Conservation (phyloP, 2,329 filamentous ascomycete genomes). For the Trichoderma sp. region DNA sequence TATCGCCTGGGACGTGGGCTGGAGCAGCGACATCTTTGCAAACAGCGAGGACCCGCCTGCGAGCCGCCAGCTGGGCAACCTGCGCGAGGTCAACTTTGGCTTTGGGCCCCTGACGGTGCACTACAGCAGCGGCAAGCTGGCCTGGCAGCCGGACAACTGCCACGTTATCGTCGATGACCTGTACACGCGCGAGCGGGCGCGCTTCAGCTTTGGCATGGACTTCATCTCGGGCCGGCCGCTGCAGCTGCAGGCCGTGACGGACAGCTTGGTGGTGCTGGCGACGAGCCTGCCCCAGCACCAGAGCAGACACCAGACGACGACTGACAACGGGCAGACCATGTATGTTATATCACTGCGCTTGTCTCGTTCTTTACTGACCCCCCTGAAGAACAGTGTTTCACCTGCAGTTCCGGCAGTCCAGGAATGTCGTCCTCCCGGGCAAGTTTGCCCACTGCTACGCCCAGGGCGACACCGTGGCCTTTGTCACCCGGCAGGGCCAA, state of each 20-base stretch:
- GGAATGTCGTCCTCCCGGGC: slow-evolving; percentile 29
- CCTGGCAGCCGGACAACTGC: slow-evolving; percentile 32
- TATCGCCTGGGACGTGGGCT: slow-evolving; percentile 27
- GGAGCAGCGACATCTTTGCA: slow-evolving; percentile 21
- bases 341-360: background rate
- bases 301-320: background rate
- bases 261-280: slow-evolving; percentile 29
- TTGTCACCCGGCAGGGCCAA: slow-evolving; percentile 30
- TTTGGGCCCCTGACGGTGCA: slow-evolving; percentile 23
- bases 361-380: background rate
- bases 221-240: slow-evolving; percentile 28
- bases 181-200: slow-evolving; percentile 26
- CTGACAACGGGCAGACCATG: slow-evolving; percentile 25
- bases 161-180: slow-evolving; percentile 34
- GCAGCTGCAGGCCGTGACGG: slow-evolving; percentile 30
- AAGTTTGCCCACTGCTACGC: slow-evolving; percentile 27
- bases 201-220: slow-evolving; percentile 28
- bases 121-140: slow-evolving; percentile 33
- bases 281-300: slow-evolving; percentile 9
- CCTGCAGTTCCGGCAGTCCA: slow-evolving; percentile 28
- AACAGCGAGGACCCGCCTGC: slow-evolving; percentile 1
- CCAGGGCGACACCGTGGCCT: slow-evolving; percentile 28
- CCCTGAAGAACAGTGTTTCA: slow-evolving; percentile 30
- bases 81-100: slow-evolving; percentile 25
- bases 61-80: slow-evolving; percentile 4